Percentiles rank a stretch among this genome's conserved stretches.
These are phyloP conservation scores for Schizopora paradoxa DNA, from an alignment of 1,284 basidiomycete species.

Conservation along the genomic window DNA sequence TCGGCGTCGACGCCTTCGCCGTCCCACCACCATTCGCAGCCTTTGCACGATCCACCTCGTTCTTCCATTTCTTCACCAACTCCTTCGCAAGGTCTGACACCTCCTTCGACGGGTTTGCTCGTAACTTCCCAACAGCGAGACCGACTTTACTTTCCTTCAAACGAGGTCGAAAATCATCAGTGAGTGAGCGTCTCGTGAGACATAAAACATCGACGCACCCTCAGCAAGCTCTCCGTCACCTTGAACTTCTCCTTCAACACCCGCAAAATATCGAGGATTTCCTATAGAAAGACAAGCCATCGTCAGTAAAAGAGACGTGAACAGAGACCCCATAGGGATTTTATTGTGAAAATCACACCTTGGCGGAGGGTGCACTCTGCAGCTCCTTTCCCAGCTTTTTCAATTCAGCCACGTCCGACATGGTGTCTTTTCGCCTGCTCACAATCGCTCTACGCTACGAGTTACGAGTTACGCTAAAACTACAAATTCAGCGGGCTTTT, in stretches of 20 bases:
- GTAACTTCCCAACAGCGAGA: slow-evolving; percentile 87
- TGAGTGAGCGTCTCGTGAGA: slow-evolving; percentile 10
- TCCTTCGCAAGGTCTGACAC: slow-evolving; percentile 87
- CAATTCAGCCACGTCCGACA: slow-evolving; percentile 51
- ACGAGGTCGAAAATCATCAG: slow-evolving; percentile 12
- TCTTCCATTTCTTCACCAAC: slow-evolving; percentile 90
- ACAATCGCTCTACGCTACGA: too few species aligned
- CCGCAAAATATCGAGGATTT: slow-evolving; percentile 64
- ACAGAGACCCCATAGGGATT: slow-evolving; percentile 37
- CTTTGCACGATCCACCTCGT: slow-evolving; percentile 78
- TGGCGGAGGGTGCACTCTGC: slow-evolving; percentile 51
- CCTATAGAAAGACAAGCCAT: slow-evolving; percentile 45
- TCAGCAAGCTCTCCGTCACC: slow-evolving; percentile 82
- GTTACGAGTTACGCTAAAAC: too few species aligned
- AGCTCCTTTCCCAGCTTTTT: slow-evolving; percentile 77
- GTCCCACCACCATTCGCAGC: slow-evolving; percentile 31
- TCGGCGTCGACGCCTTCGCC: slow-evolving; percentile 13
- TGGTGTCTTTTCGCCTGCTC: slow-evolving; percentile 19
- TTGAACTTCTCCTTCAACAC: slow-evolving; percentile 73
- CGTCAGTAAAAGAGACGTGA: slow-evolving; percentile 26
- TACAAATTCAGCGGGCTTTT: too few species aligned
- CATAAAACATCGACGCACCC: slow-evolving; percentile 55
- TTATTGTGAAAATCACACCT: slow-evolving; percentile 47
- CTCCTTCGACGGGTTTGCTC: slow-evolving; percentile 65
- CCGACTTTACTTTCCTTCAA: slow-evolving; percentile 86